A percentile compares a stretch with the other conserved stretches of the same genome.
phyloP scores from a whole-genome alignment of 208 protist species.

The Leishmania major region DNA sequence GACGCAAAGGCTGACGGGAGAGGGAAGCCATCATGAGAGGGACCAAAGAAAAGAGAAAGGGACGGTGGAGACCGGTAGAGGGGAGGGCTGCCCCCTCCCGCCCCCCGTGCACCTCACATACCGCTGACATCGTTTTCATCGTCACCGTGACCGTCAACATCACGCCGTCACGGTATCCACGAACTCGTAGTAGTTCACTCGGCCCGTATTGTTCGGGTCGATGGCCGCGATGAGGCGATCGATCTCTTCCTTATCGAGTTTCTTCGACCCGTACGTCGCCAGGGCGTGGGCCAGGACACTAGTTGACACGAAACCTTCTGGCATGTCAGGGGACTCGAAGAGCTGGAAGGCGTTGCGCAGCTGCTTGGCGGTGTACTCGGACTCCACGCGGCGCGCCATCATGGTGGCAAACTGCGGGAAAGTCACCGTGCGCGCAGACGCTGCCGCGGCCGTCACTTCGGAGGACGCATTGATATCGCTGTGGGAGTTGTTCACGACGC shows the following conservation, averaged over 20 bases:
- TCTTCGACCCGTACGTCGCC: constrained; percentile 89
- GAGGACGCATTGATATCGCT: constrained; percentile 16
- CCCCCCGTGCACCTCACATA: not conserved
- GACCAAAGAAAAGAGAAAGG: not conserved
- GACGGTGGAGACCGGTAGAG: not conserved
- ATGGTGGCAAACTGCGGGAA: constrained; percentile 90
- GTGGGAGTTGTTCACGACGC: not conserved
- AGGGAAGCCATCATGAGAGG: not conserved
- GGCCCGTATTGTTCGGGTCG: constrained; percentile 80
- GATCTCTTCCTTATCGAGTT: constrained; percentile 82
- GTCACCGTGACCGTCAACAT: not conserved
- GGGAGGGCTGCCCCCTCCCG: not conserved
- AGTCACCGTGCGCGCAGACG: constrained; percentile 45
- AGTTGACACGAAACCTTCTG: constrained; percentile 80
- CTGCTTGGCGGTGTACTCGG: constrained; percentile 87
- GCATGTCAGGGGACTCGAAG: constrained; percentile 89
- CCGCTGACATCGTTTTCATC: not conserved
- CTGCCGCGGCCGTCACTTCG: no score
- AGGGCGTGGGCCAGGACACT: constrained; percentile 87
- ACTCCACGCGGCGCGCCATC: constrained; percentile 86
- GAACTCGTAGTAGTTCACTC: constrained; percentile 92
- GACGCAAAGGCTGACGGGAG: not conserved
- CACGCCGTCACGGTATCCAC: constrained; percentile 73
- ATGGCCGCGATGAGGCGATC: constrained; percentile 71
- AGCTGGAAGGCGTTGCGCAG: constrained; percentile 89